Conservation (phyloP, 2,329 filamentous ascomycete genomes). For the Diaporthe nobilis region DNA sequence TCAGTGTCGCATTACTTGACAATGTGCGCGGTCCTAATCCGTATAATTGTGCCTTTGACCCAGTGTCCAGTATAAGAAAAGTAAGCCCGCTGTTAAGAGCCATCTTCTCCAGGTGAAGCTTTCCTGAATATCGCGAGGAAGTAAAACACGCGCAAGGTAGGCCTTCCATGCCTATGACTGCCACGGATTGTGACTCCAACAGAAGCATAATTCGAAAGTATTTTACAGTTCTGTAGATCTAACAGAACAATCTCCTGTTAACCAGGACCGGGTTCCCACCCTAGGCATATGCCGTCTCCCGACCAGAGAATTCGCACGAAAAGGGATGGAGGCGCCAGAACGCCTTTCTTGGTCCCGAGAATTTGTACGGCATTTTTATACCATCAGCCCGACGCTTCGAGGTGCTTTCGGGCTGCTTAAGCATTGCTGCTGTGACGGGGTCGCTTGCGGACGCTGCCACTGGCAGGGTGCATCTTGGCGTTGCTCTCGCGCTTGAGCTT, state of each 20-base stretch:
- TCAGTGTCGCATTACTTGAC: not conserved
- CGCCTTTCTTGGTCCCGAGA: not conserved
- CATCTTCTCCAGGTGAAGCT: not conserved
- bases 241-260: not conserved
- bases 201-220: constrained; percentile 18
- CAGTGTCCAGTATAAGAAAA: not conserved
- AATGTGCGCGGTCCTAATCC: no score
- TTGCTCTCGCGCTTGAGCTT: constrained; percentile 75
- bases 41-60: not conserved
- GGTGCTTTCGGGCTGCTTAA: not conserved
- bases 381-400: not conserved
- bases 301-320: not conserved
- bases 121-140: not conserved
- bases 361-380: not conserved
- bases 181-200: not conserved
- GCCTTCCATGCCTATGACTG: not conserved
- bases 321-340: not conserved
- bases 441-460: constrained; percentile 69
- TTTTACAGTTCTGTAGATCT: constrained; percentile 17
- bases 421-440: constrained; percentile 62
- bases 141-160: not conserved
- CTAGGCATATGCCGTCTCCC: no score
- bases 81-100: not conserved
- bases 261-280: not conserved
- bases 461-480: constrained; percentile 69